Evolutionary conservation across 148 eudicot species (phyloP).

Genomic region (Beta vulgaris): DNA sequence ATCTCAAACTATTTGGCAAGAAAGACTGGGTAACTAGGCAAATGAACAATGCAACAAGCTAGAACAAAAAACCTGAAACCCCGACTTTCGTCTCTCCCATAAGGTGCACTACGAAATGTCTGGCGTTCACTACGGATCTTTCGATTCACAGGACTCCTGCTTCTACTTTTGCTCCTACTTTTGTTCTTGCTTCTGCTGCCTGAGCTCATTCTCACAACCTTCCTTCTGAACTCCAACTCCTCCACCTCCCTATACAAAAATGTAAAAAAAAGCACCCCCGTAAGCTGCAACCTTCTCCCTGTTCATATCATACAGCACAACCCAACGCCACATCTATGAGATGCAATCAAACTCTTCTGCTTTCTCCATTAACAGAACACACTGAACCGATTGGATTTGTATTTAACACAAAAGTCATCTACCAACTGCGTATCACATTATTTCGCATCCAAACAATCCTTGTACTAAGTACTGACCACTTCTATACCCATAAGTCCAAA

Average conservation of each 20-base stretch:
- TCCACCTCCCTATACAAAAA: slow-evolving; percentile 20
- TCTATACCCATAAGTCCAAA: slow-evolving; percentile 1
- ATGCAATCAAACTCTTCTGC: slow-evolving; percentile 36
- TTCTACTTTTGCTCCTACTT: slow-evolving; percentile 48
- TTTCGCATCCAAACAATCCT: slow-evolving; percentile 18
- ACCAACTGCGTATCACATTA: slow-evolving; percentile 29
- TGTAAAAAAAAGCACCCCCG: slow-evolving; percentile 37
- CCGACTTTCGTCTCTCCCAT: slow-evolving; percentile 63
- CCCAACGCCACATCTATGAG: slow-evolving; percentile 55
- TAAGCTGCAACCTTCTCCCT: slow-evolving; percentile 58
- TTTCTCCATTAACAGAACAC: slow-evolving; percentile 35
- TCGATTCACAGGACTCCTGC: slow-evolving; percentile 62
- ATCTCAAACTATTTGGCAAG: not conserved
- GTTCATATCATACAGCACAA: slow-evolving; percentile 65
- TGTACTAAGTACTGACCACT: slow-evolving; percentile 3
- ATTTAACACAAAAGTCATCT: slow-evolving; percentile 33
- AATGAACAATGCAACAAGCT: slow-evolving; percentile 12
- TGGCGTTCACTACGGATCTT: slow-evolving; percentile 59
- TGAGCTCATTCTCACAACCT: slow-evolving; percentile 53
- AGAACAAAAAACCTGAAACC: slow-evolving; percentile 74
- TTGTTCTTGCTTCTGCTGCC: slow-evolving; percentile 35
- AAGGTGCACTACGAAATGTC: slow-evolving; percentile 72
- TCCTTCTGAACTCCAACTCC: slow-evolving; percentile 32
- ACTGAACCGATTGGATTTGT: slow-evolving; percentile 29
- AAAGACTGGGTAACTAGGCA: not conserved